Conservation (phyloP, 441 rosid species). For the Biscutella auriculata region DNA sequence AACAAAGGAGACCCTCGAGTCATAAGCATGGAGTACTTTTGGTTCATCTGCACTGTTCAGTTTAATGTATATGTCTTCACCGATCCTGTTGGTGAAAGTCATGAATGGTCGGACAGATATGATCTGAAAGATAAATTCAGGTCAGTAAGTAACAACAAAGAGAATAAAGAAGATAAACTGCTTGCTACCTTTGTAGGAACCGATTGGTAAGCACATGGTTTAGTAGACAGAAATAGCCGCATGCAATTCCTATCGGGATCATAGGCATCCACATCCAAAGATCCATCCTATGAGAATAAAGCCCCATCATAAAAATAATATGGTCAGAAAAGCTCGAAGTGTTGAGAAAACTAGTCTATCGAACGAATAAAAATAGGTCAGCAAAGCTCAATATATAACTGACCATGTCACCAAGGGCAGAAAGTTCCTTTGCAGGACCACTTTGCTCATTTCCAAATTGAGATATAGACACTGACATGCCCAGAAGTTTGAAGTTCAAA, state of each 20-base stretch:
- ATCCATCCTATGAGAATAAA: slow-evolving; percentile 68
- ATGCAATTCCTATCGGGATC: slow-evolving; percentile 66
- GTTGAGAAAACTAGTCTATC: slow-evolving; percentile 13
- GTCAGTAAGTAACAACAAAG: slow-evolving; percentile 4
- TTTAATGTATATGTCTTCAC: slow-evolving; percentile 66
- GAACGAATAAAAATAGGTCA: background rate
- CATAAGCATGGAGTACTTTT: slow-evolving; percentile 68
- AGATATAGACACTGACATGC: slow-evolving; percentile 63
- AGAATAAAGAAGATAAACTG: background rate
- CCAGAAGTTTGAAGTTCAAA: slow-evolving; percentile 63
- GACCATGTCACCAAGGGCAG: slow-evolving; percentile 94
- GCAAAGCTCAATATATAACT: background rate
- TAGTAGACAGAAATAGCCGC: slow-evolving; percentile 76
- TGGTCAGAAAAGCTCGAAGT: slow-evolving; percentile 1
- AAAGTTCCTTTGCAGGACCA: slow-evolving; percentile 80
- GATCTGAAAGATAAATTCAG: slow-evolving; percentile 36
- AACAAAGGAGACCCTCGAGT: slow-evolving; percentile 70
- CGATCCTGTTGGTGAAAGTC: slow-evolving; percentile 92
- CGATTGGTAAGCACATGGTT: slow-evolving; percentile 74
- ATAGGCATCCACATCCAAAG: slow-evolving; percentile 73
- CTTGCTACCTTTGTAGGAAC: slow-evolving; percentile 80
- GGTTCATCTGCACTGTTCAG: slow-evolving; percentile 69
- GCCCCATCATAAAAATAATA: background rate
- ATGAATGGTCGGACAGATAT: slow-evolving; percentile 88
- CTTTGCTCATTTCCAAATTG: slow-evolving; percentile 39